A percentile compares a stretch with the other conserved stretches of the same genome.
These are phyloP conservation scores for Botrytis elliptica DNA, from an alignment of 2,329 filamentous ascomycete species.

Conservation along the genomic window DNA sequence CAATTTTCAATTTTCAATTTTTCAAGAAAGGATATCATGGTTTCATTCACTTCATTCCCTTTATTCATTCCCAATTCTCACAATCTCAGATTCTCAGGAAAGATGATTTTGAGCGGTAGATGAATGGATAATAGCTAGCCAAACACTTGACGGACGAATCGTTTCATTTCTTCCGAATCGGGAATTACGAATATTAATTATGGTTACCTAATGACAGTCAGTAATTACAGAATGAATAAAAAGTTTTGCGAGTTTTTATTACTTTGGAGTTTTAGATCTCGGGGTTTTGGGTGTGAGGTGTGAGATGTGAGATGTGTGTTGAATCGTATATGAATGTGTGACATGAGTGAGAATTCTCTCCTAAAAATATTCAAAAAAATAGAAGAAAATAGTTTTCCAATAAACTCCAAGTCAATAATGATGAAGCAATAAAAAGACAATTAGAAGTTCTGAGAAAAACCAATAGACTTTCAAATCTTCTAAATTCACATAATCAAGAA, in stretches of 20 bases:
- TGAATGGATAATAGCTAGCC: too few species aligned
- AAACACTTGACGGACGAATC: too few species aligned
- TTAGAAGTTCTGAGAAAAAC: fast-evolving
- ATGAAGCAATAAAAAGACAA: neutral
- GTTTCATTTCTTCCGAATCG: too few species aligned
- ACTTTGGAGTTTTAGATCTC: neutral
- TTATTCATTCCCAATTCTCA: too few species aligned
- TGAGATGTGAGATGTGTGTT: neutral
- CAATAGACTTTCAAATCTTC: neutral
- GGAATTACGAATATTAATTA: too few species aligned
- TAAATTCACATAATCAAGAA: neutral
- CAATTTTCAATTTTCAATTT: too few species aligned
- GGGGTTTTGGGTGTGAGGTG: neutral
- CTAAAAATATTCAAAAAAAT: neutral
- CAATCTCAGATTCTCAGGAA: too few species aligned
- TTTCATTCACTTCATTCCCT: too few species aligned
- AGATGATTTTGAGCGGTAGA: too few species aligned
- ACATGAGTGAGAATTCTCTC: neutral
- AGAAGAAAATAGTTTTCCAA: neutral
- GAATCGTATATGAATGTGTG: too few species aligned
- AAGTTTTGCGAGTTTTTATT: neutral
- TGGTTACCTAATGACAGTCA: too few species aligned
- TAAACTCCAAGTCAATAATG: neutral
- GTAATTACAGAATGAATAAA: neutral
- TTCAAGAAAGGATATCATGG: neutral